These are phyloP conservation scores for Cubamyces lactineus DNA, from an alignment of 768 basidiomycete species.

Conservation along the genomic window DNA sequence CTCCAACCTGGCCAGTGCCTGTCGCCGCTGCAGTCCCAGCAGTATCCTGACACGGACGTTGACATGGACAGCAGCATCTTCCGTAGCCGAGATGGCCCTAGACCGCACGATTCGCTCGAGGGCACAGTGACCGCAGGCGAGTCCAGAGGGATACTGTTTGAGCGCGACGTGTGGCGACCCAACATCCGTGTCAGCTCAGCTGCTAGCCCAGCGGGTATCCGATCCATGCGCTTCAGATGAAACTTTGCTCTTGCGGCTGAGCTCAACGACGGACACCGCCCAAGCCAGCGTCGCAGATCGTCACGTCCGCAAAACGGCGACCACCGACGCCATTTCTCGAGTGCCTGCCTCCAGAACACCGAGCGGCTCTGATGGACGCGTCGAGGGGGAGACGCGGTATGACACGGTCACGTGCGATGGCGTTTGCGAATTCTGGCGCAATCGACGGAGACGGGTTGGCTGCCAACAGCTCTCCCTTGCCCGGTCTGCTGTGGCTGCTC, in stretches of 20 bases:
- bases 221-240: not conserved
- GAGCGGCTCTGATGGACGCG: not conserved
- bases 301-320: too few relatives aligned
- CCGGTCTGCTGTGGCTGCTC: not conserved
- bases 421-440: constrained; percentile 28
- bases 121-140: not conserved
- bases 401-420: constrained; percentile 21
- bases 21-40: not conserved
- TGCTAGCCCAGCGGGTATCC: not conserved
- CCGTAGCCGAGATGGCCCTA: not conserved
- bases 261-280: not conserved
- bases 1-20: not conserved
- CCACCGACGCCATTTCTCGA: too few relatives aligned
- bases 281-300: too few relatives aligned
- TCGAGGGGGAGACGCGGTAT: constrained; percentile 11
- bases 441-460: constrained; percentile 19
- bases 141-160: not conserved
- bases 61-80: not conserved
- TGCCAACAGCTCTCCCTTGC: not conserved
- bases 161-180: not conserved
- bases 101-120: constrained; percentile 1
- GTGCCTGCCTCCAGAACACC: too few relatives aligned
- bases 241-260: not conserved
- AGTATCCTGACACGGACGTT: not conserved
- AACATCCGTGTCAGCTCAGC: not conserved